These are phyloP conservation scores for Penicillium malachiteum DNA, from an alignment of 495 filamentous ascomycete genomes.

Conservation along the genomic window DNA sequence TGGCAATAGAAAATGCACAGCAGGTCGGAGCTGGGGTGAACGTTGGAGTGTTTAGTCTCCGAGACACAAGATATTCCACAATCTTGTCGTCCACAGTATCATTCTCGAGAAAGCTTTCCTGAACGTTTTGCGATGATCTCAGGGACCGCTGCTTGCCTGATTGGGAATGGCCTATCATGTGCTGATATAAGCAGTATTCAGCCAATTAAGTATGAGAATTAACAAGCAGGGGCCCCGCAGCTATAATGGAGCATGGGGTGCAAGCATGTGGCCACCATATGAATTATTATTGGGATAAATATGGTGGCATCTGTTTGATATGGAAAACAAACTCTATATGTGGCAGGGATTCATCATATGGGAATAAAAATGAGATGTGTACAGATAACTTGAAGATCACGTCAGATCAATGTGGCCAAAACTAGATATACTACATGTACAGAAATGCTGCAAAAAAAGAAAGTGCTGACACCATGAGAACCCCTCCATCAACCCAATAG, in stretches of 20 bases:
- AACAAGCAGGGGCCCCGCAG: conserved; percentile 10
- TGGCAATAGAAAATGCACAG: conserved; percentile 11
- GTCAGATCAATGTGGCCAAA: conserved; percentile 7
- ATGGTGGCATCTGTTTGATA: no score
- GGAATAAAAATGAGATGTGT: background rate
- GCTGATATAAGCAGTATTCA: conserved; percentile 14
- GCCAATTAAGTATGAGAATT: conserved; percentile 14
- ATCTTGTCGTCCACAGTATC: background rate
- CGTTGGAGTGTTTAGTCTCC: conserved; percentile 9
- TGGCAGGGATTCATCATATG: no score
- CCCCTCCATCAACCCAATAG: conserved; percentile 5
- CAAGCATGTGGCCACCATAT: background rate
- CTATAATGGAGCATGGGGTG: background rate
- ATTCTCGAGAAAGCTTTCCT: background rate
- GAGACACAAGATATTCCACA: conserved; percentile 4
- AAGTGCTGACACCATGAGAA: conserved; percentile 7
- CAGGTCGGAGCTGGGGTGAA: conserved; percentile 5
- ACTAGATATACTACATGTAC: conserved; percentile 17
- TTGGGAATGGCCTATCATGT: conserved; percentile 6
- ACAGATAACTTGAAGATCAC: conserved; percentile 1
- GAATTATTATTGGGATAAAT: background rate
- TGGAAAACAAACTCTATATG: no score
- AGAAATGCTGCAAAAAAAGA: conserved; percentile 14
- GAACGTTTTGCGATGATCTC: conserved; percentile 12
- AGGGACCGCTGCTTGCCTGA: conserved; percentile 16